Conservation (phyloP, 371 early-diverging fungal species). For the Apophysomyces trapeziformis region DNA sequence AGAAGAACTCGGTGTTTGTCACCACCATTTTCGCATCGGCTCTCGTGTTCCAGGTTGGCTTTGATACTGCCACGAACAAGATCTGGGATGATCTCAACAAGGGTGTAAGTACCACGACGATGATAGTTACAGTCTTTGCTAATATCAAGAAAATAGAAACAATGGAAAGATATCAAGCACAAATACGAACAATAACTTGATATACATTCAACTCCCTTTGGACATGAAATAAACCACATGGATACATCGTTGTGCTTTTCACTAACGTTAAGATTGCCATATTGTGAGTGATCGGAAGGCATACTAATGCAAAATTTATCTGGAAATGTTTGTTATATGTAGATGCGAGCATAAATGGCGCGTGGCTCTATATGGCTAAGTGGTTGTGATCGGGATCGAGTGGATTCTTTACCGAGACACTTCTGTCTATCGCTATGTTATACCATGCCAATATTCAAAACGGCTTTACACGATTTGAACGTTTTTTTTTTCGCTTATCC, state of each 20-base stretch:
- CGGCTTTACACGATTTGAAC: too few species aligned
- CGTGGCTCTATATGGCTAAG: too few species aligned
- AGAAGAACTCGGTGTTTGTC: constrained; percentile 76
- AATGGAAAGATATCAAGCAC: constrained; percentile 79
- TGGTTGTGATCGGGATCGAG: too few species aligned
- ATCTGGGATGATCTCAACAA: constrained; percentile 83
- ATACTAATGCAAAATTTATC: too few species aligned
- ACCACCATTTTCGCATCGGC: constrained; percentile 78
- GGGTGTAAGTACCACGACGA: constrained; percentile 69
- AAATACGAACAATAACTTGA: constrained; percentile 59
- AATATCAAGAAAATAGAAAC: constrained; percentile 38
- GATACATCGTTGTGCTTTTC: not conserved
- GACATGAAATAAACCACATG: not conserved
- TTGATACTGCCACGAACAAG: constrained; percentile 68
- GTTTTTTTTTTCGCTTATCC: too few species aligned
- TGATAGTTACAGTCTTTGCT: not conserved
- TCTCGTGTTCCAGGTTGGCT: constrained; percentile 79
- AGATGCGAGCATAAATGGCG: too few species aligned
- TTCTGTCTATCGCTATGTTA: too few species aligned
- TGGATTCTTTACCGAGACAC: too few species aligned
- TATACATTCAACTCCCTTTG: not conserved
- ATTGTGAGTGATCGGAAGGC: too few species aligned
- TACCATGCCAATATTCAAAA: too few species aligned
- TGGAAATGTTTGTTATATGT: too few species aligned
- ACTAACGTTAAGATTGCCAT: too few species aligned